Evolutionary conservation across 257 asterid species (phyloP), one percentile per base, ranked within the genome.

Genomic region (Capsicum baccatum): DNA sequence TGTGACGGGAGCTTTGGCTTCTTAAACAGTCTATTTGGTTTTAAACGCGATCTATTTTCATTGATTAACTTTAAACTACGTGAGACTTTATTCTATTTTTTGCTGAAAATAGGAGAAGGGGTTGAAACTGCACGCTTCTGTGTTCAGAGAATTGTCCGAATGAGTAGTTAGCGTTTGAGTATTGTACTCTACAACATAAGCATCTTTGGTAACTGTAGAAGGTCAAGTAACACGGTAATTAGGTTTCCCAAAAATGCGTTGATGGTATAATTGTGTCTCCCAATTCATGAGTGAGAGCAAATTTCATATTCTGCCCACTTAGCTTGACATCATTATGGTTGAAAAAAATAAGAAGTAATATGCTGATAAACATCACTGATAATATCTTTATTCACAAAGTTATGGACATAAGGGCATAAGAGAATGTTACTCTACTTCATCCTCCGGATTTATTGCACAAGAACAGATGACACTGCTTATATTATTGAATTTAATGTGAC

Each of bases 151-250:
- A 39, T 39, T 39, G 3, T 39, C 44, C 44, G 44, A 39, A 39
- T 39, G 44, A 39, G 44, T 39, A 4, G 44, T 3, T 4, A 39
- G 63, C 81, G 9, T 76, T 19, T 76, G 63, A 13, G 26, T 50
- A 76, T 52, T 76, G 8, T 52, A 26, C 63, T 76, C 62, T 52
- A 52, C 7, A 0, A 21, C 26, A 52, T 13, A 52, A 52, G 80
- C 54, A 0, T 26, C 78, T 21, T 74, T 73, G 42, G 80, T 50
- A 74, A 50, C 60, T n/a, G 3, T 48, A 19, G 60, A 19, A 73
- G 59, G 80, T 15, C 80, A 12, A 48, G 80, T 73, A 73, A 73
- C 42, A 19, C 48, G 44, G 56, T 73, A 50, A 68, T 68, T 68
- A 16, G 78, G 39, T 37, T 66, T 68, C 54, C 78, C 78, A 50